Conservation (phyloP, 345 rosid species). For the Garcia nutans region DNA sequence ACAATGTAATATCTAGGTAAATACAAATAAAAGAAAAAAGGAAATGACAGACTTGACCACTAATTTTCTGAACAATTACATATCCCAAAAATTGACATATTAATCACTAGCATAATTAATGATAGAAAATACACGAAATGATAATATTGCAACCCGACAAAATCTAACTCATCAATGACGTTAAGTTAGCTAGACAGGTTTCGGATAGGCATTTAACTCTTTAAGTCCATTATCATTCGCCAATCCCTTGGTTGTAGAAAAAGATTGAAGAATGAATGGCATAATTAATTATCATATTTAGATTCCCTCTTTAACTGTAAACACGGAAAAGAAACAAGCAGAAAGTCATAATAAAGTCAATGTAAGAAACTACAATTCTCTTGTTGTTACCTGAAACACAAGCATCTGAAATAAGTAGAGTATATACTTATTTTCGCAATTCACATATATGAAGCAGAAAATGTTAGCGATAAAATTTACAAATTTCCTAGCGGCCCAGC, state of each 20-base stretch:
- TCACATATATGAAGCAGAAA: too few relatives aligned
- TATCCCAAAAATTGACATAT: too few relatives aligned
- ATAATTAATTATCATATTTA: neutral
- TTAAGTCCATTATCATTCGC: neutral
- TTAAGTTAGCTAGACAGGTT: neutral
- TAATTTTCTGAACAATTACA: too few relatives aligned
- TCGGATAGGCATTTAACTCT: neutral
- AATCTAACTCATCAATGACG: neutral
- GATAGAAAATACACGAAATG: neutral
- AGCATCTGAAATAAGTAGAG: too few relatives aligned
- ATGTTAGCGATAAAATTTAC: too few relatives aligned
- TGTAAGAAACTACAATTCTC: too few relatives aligned
- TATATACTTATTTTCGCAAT: too few relatives aligned
- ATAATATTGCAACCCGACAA: neutral
- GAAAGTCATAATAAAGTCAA: too few relatives aligned
- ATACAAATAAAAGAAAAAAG: too few relatives aligned
- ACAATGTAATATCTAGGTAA: neutral
- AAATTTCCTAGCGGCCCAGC: neutral
- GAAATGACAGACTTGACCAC: too few relatives aligned
- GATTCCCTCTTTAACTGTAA: neutral
- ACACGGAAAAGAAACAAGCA: neutral
- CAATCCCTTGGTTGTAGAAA: neutral
- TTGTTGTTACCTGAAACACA: too few relatives aligned
- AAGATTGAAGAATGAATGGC: neutral
- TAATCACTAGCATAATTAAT: too few relatives aligned